phyloP scores from a whole-genome alignment of 164 flowering plant genomes.

The Tetracentron sinense region DNA sequence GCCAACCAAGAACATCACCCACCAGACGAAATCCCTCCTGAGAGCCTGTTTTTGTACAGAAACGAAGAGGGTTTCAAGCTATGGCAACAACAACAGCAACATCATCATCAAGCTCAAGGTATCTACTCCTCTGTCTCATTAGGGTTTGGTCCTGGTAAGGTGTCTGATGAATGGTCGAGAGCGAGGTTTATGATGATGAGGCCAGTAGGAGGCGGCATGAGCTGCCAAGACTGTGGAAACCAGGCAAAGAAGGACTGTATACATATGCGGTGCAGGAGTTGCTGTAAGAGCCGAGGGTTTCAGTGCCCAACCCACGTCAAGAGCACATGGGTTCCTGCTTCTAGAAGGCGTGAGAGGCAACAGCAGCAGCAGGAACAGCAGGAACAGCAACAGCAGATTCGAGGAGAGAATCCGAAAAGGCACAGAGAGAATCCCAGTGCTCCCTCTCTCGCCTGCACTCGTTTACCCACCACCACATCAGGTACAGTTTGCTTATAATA shows the following conservation, averaged over 20 bases:
- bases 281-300: conserved; percentile 70
- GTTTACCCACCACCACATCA: conserved; percentile 25
- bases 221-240: conserved; percentile 77
- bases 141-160: conserved; percentile 12
- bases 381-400: conserved; percentile 21
- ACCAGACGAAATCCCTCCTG: conserved; percentile 18
- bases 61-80: conserved; percentile 54
- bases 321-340: conserved; percentile 80
- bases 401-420: conserved; percentile 33
- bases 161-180: conserved; percentile 24
- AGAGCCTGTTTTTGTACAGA: conserved; percentile 33
- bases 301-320: conserved; percentile 66
- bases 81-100: conserved; percentile 40
- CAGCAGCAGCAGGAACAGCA: too few species aligned
- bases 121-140: conserved; percentile 14
- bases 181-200: conserved; percentile 33
- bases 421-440: conserved; percentile 32
- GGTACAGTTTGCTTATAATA: conserved; percentile 34
- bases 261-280: conserved; percentile 64
- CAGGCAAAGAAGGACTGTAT: conserved; percentile 75
- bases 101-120: background rate
- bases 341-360: conserved; percentile 56
- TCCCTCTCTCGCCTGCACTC: conserved; percentile 16
- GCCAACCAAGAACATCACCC: conserved; percentile 11
- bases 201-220: conserved; percentile 32